Evolutionary conservation across 1,139 yeast genomes (phyloP), one percentile per base, ranked within the genome.

Genomic region (Candida sojae): DNA sequence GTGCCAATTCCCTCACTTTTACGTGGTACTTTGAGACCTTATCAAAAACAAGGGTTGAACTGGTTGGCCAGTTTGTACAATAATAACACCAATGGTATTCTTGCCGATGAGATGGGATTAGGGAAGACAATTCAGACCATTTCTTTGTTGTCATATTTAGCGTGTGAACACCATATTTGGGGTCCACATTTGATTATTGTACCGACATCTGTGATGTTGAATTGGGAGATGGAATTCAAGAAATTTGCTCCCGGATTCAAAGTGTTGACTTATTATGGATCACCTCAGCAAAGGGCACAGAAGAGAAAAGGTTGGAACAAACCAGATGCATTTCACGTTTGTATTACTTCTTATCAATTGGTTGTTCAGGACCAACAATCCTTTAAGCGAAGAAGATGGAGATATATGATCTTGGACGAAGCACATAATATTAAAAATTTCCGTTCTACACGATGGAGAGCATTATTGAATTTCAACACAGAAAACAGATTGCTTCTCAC

Each of bases 171-270:
- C 61, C 89, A 89, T 50, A 80, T 88, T 30, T 93, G 99, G 99
- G 99, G 99, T 0, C 99, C 99, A 0, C 99, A 95, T 71, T 73
- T 95, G 48, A 92, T 95, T 67, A 84, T 95, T 52, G 99, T 95
- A 4, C 99, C 99, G 2, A 95, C 99, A 0, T 90, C 97, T 17
- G 99, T 95, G n/a, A 85, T 95, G 86, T 82, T 95, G 48, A 95
- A 95, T 64, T 95, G 99, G 99, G 99, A 95, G 65, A 92, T 93
- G 97, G 99, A 95, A 64, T 92, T 95, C 70, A 95, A 93, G 62
- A 84, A 96, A 57, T 95, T 95, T 75, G 98, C 98, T 0, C 99
- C 99, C 0, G 99, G 99, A 0, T 88, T 95, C 66, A 93, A 95
- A 64, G 96, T 95, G 1, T 66, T 95, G 64, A 93, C 99, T 0